phyloP scores from a whole-genome alignment of 768 basidiomycete species.

The Crucibulum laeve region DNA sequence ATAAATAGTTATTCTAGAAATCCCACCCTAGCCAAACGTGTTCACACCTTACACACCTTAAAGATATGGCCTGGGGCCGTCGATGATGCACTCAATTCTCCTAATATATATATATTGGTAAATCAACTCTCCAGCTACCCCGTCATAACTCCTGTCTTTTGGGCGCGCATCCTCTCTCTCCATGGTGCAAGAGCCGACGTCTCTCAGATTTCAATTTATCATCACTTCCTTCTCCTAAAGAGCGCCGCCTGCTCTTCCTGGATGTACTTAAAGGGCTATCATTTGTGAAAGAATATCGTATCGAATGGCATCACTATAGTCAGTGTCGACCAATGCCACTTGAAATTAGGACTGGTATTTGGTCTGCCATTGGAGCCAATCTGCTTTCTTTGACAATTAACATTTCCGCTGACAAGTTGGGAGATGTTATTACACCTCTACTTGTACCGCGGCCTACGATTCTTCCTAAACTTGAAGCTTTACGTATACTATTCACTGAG shows the following conservation, averaged over 20 bases:
- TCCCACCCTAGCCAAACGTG: slow-evolving; percentile 13
- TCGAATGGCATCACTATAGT: slow-evolving; percentile 15
- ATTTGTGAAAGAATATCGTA: slow-evolving; percentile 14
- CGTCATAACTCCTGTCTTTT: neutral
- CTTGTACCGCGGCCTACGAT: neutral
- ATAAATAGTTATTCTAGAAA: slow-evolving; percentile 6
- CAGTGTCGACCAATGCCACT: slow-evolving; percentile 15
- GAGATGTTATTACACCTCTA: slow-evolving; percentile 8
- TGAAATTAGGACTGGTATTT: slow-evolving; percentile 9
- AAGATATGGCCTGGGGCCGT: slow-evolving; percentile 21
- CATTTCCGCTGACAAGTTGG: slow-evolving; percentile 13
- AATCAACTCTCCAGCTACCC: neutral
- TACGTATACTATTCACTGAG: neutral
- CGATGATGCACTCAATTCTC: slow-evolving; percentile 15
- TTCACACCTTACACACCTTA: slow-evolving; percentile 20
- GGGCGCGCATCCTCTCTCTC: neutral
- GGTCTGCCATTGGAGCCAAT: slow-evolving; percentile 11
- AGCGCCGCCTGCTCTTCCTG: slow-evolving; percentile 11
- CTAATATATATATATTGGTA: too few relatives aligned
- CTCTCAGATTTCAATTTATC: neutral
- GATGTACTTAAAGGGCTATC: slow-evolving; percentile 9
- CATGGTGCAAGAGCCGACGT: neutral
- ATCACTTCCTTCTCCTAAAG: slow-evolving; percentile 9
- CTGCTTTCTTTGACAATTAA: slow-evolving; percentile 15
- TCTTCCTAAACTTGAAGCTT: neutral